Base-by-base conservation (phyloP, 1,139 yeast genomes). In the Taphrina wiesneri region DNA sequence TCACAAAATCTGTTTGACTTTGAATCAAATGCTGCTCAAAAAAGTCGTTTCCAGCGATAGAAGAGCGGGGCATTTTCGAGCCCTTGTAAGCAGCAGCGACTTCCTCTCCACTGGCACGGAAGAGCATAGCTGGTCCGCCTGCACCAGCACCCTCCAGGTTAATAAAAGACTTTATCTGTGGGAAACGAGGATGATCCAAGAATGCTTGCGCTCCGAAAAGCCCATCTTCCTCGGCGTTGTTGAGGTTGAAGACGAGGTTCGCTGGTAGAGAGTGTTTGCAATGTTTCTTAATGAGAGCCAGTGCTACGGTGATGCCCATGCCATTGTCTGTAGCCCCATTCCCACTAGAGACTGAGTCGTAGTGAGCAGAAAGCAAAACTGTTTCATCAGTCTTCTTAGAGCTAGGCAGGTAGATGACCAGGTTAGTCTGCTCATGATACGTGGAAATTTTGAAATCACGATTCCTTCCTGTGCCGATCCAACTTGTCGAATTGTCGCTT, bases 121-220 rank as follows among this genome's bases (percentile, higher is more conserved):
- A 90, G 56, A 92, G 78, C 43, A 89, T 81, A 0, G 97, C 92
- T 69, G 88, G 85, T 5, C 96, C 96, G 30, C 97, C 97, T 2
- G 96, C 89, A 2, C 97, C 97, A 0, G 97, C 90, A n/a, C 97
- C 97, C 79, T 92, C 98, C 70, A 92, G 79, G 74, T 92, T 92
- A 71, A 92, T 80, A 70, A 92, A 88, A 70, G 83, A 87, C 53
- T 80, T 80, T 2, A 88, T 85, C 17, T 82, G 77, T 60, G 82
- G 76, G 36, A 84, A 81, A 96, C 96, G 90, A 17, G 88, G 86
- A 74, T 91, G 96, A 43, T 79, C 74, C 67, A 88, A 78, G 73
- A 90, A 91, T 0, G 90, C 83, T 62, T 82, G 81, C 0, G 97
- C 96, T 1, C 98, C 97, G 64, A 86, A 79, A 54, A 92, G 80